A percentile compares a stretch with the other conserved stretches of the same genome.
These are phyloP conservation scores for Coniosporium tulheliwenetii DNA, from an alignment of 2,329 filamentous ascomycete species.

Conservation along the genomic window DNA sequence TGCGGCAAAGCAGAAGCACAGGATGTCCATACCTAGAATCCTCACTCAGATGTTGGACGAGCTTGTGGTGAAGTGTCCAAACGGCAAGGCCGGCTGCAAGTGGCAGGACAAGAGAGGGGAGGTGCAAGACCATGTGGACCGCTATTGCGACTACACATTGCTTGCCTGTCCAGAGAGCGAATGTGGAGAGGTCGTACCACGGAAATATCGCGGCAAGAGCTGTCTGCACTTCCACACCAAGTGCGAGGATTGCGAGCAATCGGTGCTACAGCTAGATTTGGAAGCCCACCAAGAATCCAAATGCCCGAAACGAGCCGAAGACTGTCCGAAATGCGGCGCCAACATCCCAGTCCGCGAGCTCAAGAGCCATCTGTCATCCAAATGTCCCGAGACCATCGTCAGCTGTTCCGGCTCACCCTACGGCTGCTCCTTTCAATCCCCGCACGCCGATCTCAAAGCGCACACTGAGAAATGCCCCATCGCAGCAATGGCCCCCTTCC, in stretches of 20 bases:
- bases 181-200: constrained; percentile 36
- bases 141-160: constrained; percentile 41
- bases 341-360: constrained; percentile 25
- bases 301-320: constrained; percentile 33
- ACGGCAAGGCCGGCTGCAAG: constrained; percentile 35
- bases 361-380: constrained; percentile 21
- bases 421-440: constrained; percentile 25
- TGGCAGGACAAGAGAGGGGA: constrained; percentile 38
- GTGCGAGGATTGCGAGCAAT: constrained; percentile 36
- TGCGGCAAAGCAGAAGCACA: constrained; percentile 9
- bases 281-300: constrained; percentile 30
- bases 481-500: constrained; percentile 28
- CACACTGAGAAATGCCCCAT: constrained; percentile 28
- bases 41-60: constrained; percentile 47
- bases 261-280: constrained; percentile 38
- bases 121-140: constrained; percentile 42
- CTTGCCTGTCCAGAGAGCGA: constrained; percentile 34
- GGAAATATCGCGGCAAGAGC: constrained; percentile 36
- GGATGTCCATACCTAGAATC: constrained; percentile 26
- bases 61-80: constrained; percentile 43
- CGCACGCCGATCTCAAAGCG: constrained; percentile 20
- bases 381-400: constrained; percentile 25
- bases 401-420: constrained; percentile 26
- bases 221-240: constrained; percentile 38
- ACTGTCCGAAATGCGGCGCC: constrained; percentile 26